phyloP scores from a whole-genome alignment of 2,329 filamentous ascomycete genomes.

The Didymella pomorum region DNA sequence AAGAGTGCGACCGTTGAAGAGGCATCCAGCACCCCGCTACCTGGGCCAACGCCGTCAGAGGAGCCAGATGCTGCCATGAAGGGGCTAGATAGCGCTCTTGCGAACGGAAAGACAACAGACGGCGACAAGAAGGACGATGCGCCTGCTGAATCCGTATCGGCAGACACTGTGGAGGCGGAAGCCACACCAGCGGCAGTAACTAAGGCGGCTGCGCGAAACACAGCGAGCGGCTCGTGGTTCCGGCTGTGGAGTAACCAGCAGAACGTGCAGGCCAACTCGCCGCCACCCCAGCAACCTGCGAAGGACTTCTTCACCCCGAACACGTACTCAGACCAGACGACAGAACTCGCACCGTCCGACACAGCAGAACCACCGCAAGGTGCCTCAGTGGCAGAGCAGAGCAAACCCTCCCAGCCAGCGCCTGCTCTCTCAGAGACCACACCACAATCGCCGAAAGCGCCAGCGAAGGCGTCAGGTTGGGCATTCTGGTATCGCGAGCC shows the following conservation, averaged over 20 bases:
- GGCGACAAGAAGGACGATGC: slow-evolving; percentile 34
- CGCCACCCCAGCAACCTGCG: slow-evolving; percentile 27
- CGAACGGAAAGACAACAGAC: slow-evolving; percentile 20
- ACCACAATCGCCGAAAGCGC: slow-evolving; percentile 42
- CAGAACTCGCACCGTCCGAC: slow-evolving; percentile 14
- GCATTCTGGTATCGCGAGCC: slow-evolving; percentile 78
- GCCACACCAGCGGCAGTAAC: slow-evolving; percentile 22
- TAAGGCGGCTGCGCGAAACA: slow-evolving; percentile 26
- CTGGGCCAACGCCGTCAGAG: slow-evolving; percentile 48
- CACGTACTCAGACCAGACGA: slow-evolving; percentile 19
- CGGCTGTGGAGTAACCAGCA: slow-evolving; percentile 59
- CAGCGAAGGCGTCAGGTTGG: slow-evolving; percentile 70
- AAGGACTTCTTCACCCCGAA: slow-evolving; percentile 19
- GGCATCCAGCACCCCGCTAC: slow-evolving; percentile 53
- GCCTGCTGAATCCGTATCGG: slow-evolving; percentile 5
- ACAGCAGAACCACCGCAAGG: slow-evolving; percentile 1
- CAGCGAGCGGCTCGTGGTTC: slow-evolving; percentile 56
- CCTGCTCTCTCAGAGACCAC: slow-evolving; percentile 12
- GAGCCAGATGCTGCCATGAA: slow-evolving; percentile 40
- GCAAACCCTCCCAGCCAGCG: neutral
- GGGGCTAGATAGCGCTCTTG: slow-evolving; percentile 28
- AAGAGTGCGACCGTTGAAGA: slow-evolving; percentile 44
- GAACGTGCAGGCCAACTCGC: slow-evolving; percentile 48
- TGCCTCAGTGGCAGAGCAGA: slow-evolving; percentile 11
- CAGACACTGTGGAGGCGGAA: slow-evolving; percentile 26